Evolutionary conservation across 1,284 basidiomycete genomes (phyloP), one percentile per base, ranked within the genome.

Genomic region (Boletus nobilissimus): DNA sequence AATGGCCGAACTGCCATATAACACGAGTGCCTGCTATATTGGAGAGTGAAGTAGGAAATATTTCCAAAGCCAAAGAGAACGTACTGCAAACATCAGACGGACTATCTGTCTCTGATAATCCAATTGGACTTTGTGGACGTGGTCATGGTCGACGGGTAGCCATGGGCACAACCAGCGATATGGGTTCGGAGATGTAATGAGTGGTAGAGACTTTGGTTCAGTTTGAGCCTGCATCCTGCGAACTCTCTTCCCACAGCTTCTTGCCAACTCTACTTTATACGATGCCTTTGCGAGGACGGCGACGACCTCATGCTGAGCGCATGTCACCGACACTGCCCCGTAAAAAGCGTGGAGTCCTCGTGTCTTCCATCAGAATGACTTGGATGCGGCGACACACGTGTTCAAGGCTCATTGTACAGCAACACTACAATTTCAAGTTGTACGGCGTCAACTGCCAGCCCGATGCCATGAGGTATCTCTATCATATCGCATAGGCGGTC

Each of bases 21-120:
- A n/a, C 26, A 75, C 60, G 19, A 51, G 22, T 11, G 62, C 38
- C 39, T 75, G 71, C 73, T 75, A n/a, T 36, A 18, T 63, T n/a
- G 14, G 38, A n/a, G 60, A 32, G 38, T 73, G 36, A 74, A 43
- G 38, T 11, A 32, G 57, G 26, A 34, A 48, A 51, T 16, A 13
- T 48, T 24, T 43, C 13, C 48, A 29, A 46, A 14, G 46, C 22
- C 22, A 46, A 22, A 46, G 24, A 26, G n/a, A 9, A 18, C 57
- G 36, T 64, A 75, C 73, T 19, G 71, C 46, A 43, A 43, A 22
- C 70, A 75, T 73, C 73, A 75, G 39, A 74, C 46, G 60, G 38
- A 74, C 32, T 3, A 74, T 16, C 4, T 16, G 48, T 16, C 19
- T 73, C 29, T 51, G 13, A 22, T 64, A 73, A 16, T 32, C 5